Evolutionary conservation across 1,139 yeast species (phyloP), one percentile per base, ranked within the genome.

Genomic region (Pneumocystis canis): DNA sequence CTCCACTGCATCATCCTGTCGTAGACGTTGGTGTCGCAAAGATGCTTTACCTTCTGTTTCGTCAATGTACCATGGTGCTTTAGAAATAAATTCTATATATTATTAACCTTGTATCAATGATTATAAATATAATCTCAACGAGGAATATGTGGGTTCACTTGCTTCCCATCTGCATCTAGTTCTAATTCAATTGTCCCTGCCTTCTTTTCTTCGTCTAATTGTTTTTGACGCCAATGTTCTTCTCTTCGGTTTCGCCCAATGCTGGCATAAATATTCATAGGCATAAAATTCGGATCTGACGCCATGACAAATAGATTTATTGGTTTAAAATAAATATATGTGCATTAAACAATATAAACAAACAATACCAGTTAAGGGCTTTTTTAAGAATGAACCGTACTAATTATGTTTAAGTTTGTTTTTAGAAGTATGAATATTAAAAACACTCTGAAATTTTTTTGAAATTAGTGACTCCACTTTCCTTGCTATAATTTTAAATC

Each of bases 1-100:
- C 53, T 65, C 63, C 37, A 60, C 37, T 35, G 64, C 66, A 58
- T 65, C 57, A 61, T 65, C 67, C 25, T 68, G 68, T 31, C 72
- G 72, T 0, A 77, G 75, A 33, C 84, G 68, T 68, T 82, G 85
- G 70, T 82, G 86, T 25, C 79, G 74, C 18, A 82, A 71, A 58
- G 80, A 74, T 66, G 78, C 82, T n/a, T 25, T 25, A 60, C 70
- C 67, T 62, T 68, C 67, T 1, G 67, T 67, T 5, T 68, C 68
- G 37, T 67, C 73, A 16, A 73, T 73, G 63, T 78, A 82, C 83
- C 84, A 80, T 1, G 85, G 85, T 2, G 80, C 78, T 33, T 73
- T 76, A 6, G 81, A 73, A 53, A 81, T 80, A 67, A 74, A 81
- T 59, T 74, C 72, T 0, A 82, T 82, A 30, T 78, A 76, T 63